Evolutionary conservation across 371 early-diverging fungal species (phyloP).

Genomic region (Syncephalis fuscata): DNA sequence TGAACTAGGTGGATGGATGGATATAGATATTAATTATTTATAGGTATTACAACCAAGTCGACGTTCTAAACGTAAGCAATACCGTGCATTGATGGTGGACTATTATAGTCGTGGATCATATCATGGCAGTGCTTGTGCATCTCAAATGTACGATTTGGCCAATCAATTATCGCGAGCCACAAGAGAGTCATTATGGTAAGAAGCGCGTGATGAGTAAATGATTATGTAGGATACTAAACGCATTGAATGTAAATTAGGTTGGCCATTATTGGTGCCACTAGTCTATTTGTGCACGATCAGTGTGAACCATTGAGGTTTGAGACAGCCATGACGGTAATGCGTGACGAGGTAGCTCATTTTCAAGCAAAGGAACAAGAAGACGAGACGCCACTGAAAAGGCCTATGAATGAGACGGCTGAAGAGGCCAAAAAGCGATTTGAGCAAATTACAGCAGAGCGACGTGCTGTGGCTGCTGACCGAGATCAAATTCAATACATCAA

Average conservation of each 20-base stretch:
- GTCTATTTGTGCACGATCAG: conserved; percentile 46
- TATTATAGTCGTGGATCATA: conserved; percentile 39
- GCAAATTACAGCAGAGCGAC: background rate
- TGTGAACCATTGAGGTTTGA: conserved; percentile 35
- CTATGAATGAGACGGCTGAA: background rate
- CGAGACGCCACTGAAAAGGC: background rate
- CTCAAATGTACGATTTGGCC: conserved; percentile 30
- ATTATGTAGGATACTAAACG: too few relatives aligned
- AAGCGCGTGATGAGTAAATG: background rate
- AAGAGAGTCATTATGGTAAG: conserved; percentile 38
- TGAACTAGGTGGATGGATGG: too few relatives aligned
- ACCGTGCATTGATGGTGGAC: conserved; percentile 20
- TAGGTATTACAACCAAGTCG: too few relatives aligned
- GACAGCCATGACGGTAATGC: conserved; percentile 25
- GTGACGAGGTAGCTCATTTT: conserved; percentile 36
- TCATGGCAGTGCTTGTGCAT: conserved; percentile 33
- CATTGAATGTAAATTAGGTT: conserved; percentile 19
- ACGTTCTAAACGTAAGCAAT: background rate
- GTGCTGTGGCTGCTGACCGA: background rate
- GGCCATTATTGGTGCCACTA: conserved; percentile 50
- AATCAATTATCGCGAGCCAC: conserved; percentile 32
- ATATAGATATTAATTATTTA: too few relatives aligned
- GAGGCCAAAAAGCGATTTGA: background rate
- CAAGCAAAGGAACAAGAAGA: background rate
- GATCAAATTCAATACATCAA: background rate